Conservation (phyloP, 1,139 yeast genomes). For the Pneumocystis murina region DNA sequence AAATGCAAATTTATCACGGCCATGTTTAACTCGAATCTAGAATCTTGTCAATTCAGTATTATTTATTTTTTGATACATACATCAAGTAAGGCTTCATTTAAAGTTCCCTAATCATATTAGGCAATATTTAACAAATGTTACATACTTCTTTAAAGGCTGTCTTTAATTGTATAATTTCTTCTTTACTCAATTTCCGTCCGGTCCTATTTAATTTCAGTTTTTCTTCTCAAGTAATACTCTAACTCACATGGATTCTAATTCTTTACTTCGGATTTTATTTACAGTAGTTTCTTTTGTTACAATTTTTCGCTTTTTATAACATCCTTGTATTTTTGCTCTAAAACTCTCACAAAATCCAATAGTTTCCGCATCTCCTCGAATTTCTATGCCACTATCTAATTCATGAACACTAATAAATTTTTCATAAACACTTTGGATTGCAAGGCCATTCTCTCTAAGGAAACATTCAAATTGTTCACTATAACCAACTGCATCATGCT, state of each 20-base stretch:
- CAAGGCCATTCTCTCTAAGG: conserved; percentile 6
- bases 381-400: neutral
- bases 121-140: neutral
- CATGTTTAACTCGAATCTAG: neutral
- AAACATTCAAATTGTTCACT: conserved; percentile 9
- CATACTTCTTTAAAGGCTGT: conserved; percentile 5
- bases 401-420: conserved; percentile 4
- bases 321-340: neutral
- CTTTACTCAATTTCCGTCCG: conserved; percentile 10
- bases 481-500: conserved; percentile 11
- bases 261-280: conserved; percentile 2
- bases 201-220: conserved; percentile 2
- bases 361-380: conserved; percentile 4
- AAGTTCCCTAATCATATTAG: conserved; percentile 2
- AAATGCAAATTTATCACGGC: neutral
- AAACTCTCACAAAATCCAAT: conserved; percentile 6
- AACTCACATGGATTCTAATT: conserved; percentile 4
- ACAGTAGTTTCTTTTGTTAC: neutral
- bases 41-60: neutral
- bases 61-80: conserved; percentile 8
- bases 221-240: neutral
- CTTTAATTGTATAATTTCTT: conserved; percentile 6
- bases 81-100: conserved; percentile 13
- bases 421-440: conserved; percentile 4
- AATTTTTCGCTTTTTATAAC: neutral